phyloP scores from a whole-genome alignment of 2,329 filamentous ascomycete genomes.

The Aspergillus sp. region DNA sequence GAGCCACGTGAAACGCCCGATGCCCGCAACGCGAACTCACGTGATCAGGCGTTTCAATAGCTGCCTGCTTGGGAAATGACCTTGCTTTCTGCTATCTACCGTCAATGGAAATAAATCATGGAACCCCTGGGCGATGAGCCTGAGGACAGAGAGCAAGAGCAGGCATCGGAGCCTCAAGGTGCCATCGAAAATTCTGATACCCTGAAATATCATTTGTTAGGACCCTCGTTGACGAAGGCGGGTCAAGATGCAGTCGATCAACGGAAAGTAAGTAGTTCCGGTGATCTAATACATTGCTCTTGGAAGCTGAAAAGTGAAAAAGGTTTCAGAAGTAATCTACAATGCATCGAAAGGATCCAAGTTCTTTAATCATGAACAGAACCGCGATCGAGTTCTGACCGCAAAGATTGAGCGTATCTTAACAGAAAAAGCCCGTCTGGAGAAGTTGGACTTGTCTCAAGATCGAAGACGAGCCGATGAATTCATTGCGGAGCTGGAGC shows the following conservation, averaged over 20 bases:
- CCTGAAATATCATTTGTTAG: constrained; percentile 84
- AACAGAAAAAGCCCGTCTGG: constrained; percentile 67
- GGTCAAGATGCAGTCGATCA: constrained; percentile 94
- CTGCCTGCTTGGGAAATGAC: constrained; percentile 20
- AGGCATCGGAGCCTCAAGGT: not conserved
- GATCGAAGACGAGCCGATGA: constrained; percentile 76
- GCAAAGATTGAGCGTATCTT: constrained; percentile 79
- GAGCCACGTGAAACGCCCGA: constrained; percentile 13
- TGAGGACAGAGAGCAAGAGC: not conserved
- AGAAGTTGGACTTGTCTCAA: constrained; percentile 67
- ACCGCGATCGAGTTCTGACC: constrained; percentile 74
- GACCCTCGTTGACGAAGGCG: constrained; percentile 87
- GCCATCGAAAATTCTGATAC: constrained; percentile 48
- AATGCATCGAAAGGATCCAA: constrained; percentile 95
- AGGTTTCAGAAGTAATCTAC: constrained; percentile 95
- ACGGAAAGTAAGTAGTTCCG: constrained; percentile 56
- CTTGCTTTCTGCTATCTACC: not conserved
- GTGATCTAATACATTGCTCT: constrained; percentile 1
- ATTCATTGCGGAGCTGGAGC: constrained; percentile 73
- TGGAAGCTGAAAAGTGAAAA: not conserved
- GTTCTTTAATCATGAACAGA: constrained; percentile 89
- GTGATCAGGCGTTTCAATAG: constrained; percentile 25
- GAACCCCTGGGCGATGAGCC: constrained; percentile 13
- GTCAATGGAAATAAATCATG: constrained; percentile 15
- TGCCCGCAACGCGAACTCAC: constrained; percentile 30